Evolutionary conservation across 2,329 filamentous ascomycete genomes (phyloP).

Genomic region (Fusarium anguioides): DNA sequence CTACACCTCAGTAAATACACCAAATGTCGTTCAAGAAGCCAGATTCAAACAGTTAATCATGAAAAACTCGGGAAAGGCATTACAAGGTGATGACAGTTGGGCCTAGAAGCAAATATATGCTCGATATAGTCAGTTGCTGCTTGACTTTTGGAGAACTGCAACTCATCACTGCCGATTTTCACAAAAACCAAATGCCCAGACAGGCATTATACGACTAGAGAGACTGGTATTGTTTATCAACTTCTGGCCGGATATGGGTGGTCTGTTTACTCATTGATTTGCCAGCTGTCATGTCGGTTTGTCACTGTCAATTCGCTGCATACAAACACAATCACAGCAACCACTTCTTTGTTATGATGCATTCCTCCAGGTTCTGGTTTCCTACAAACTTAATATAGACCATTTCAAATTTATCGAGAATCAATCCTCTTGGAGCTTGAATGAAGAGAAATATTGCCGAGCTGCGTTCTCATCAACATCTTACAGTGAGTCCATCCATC

Average conservation of each 20-base stretch:
- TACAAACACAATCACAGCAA: background rate
- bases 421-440: background rate
- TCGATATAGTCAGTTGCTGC: background rate
- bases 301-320: slow-evolving; percentile 14
- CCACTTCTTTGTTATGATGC: background rate
- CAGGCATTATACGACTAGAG: background rate
- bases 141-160: background rate
- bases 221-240: background rate
- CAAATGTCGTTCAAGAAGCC: background rate
- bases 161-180: background rate
- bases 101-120: background rate
- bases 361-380: background rate
- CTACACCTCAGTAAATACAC: background rate
- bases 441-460: background rate
- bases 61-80: background rate
- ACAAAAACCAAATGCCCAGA: background rate
- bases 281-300: slow-evolving; percentile 8
- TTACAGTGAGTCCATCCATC: background rate
- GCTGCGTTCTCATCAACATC: background rate
- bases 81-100: too few species aligned
- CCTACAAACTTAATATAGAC: background rate
- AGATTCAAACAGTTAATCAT: background rate
- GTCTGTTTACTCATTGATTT: background rate
- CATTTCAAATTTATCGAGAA: background rate
- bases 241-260: background rate